Evolutionary conservation across 2,329 filamentous ascomycete genomes (phyloP).

Genomic region (Thelonectria discophora): DNA sequence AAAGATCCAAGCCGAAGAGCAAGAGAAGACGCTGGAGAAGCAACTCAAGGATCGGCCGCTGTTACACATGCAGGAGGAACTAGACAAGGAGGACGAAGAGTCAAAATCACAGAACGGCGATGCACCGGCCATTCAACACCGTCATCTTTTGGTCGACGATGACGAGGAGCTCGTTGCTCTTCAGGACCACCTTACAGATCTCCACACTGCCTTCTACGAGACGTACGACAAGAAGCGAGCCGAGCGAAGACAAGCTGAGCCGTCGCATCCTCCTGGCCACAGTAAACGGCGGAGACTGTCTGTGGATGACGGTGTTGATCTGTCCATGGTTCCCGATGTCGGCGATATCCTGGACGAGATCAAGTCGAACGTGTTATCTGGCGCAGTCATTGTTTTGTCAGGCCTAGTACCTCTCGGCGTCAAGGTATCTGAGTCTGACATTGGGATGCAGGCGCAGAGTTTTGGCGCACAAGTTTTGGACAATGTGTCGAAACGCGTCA

Average conservation of each 20-base stretch:
- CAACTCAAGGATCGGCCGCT: conserved; percentile 90
- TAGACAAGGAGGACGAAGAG: conserved; percentile 78
- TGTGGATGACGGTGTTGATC: conserved; percentile 54
- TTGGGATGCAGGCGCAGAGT: conserved; percentile 83
- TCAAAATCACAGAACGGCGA: conserved; percentile 40
- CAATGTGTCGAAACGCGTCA: conserved; percentile 69
- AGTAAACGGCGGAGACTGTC: conserved; percentile 44
- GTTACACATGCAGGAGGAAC: conserved; percentile 88
- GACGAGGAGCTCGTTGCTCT: conserved; percentile 84
- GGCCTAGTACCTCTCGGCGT: conserved; percentile 87
- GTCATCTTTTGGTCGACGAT: conserved; percentile 85
- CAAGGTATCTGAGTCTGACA: conserved; percentile 82
- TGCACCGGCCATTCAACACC: conserved; percentile 50
- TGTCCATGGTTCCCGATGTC: conserved; percentile 78
- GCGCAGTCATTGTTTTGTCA: conserved; percentile 84
- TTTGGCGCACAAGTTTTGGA: conserved; percentile 77
- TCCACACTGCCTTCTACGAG: conserved; percentile 85
- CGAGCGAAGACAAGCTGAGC: conserved; percentile 47
- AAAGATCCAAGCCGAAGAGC: conserved; percentile 81
- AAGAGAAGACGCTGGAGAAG: conserved; percentile 86
- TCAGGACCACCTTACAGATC: conserved; percentile 75
- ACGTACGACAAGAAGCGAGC: conserved; percentile 73
- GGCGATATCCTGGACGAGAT: conserved; percentile 84
- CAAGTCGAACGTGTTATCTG: conserved; percentile 79
- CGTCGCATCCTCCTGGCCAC: conserved; percentile 48